Evolutionary conservation across 208 protist genomes (phyloP), one percentile per base, ranked within the genome.

Genomic region (Crithidia acanthocephali): DNA sequence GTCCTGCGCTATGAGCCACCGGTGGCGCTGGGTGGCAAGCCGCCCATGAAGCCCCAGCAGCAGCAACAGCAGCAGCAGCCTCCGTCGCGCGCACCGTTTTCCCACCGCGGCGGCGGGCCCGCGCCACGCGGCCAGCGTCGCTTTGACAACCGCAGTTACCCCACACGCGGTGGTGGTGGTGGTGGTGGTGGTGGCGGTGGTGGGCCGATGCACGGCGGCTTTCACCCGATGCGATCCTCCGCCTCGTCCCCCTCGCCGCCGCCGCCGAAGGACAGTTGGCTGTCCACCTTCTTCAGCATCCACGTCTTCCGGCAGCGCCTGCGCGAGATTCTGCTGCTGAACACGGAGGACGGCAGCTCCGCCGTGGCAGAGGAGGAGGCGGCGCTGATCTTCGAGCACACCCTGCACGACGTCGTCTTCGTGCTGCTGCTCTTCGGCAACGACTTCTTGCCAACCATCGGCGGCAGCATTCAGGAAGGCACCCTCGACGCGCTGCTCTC

Each of bases 351-450:
- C 56, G 27, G 32, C 18, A 45, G 45, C 27, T 51, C 70, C 0
- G 47, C 53, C 3, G 11, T 50, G 4, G 65, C 66, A 20, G 64
- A 53, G 40, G 59, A 60, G 16, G 71, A 57, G 18, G 56, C 72
- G 37, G 59, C 37, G 25, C 68, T 66, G 2, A 62, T 53, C 55
- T 93, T 97, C 60, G 90, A 95, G 76, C 72, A 72, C 25, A 70
- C 87, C 1, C 63, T 95, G 45, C 98, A 99, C 79, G 99, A 99
- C 79, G 98, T 99, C 35, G 91, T 99, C 10, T 98, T 99, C 64
- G 79, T 99, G 9, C 91, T 98, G 77, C 98, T 99, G 56, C 94
- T 99, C 65, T 97, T 98, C 68, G 99, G 99, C 30, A 99, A 99
- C 81, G 99, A 99, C 82, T 99, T 99, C 73, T 79, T 99, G 33